phyloP scores from a whole-genome alignment of 106 monocot genomes.

The Triglochin maritima region DNA sequence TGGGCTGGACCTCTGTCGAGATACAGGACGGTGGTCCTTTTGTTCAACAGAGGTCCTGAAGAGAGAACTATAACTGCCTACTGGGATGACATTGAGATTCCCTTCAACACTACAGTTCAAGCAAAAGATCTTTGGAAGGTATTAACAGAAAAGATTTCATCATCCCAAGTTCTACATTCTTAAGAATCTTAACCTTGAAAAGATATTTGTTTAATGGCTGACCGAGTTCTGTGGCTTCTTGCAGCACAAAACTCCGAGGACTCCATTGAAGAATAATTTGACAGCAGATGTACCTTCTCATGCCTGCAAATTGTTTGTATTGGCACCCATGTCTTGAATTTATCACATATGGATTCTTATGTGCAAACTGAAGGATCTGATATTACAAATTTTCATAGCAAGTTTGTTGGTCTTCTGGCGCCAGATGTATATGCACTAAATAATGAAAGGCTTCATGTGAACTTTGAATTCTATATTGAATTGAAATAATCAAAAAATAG shows the following conservation, averaged over 20 bases:
- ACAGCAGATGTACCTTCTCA: slow-evolving; percentile 9
- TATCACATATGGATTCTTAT: too few relatives aligned
- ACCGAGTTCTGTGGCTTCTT: background rate
- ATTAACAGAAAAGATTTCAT: background rate
- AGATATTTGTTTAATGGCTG: background rate
- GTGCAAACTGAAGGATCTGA: too few relatives aligned
- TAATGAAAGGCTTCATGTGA: too few relatives aligned
- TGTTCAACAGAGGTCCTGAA: slow-evolving; percentile 28
- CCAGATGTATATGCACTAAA: too few relatives aligned
- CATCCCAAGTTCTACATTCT: background rate
- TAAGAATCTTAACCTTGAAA: background rate
- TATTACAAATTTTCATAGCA: too few relatives aligned
- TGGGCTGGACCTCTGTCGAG: slow-evolving; percentile 66
- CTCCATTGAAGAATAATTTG: background rate
- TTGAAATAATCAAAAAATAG: too few relatives aligned
- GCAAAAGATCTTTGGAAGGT: slow-evolving; percentile 46
- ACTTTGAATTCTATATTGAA: too few relatives aligned
- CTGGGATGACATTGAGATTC: slow-evolving; percentile 61
- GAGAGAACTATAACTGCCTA: slow-evolving; percentile 23
- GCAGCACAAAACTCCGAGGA: slow-evolving; percentile 18
- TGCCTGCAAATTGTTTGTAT: slow-evolving; percentile 14
- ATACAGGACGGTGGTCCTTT: slow-evolving; percentile 39
- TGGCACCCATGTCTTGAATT: background rate
- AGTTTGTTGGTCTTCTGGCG: too few relatives aligned
- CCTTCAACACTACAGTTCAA: slow-evolving; percentile 28